These are phyloP conservation scores for Teunomyces stri DNA, from an alignment of 805 yeast genomes.

Conservation along the genomic window DNA sequence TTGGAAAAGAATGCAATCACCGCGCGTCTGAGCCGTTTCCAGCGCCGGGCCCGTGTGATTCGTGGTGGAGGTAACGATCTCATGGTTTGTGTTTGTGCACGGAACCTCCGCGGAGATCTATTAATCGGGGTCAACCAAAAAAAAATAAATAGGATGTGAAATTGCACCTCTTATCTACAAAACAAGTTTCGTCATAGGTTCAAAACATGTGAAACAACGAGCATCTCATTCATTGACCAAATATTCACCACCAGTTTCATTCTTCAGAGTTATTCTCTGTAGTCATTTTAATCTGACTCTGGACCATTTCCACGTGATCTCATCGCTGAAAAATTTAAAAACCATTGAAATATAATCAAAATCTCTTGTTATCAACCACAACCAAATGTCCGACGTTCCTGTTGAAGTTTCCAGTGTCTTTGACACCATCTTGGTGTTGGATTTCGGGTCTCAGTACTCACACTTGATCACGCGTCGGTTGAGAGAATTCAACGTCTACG, in stretches of 20 bases:
- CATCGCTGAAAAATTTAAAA: neutral
- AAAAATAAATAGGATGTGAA: neutral
- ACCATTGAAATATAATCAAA: neutral
- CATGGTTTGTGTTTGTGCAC: conserved; percentile 5
- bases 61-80: conserved; percentile 33
- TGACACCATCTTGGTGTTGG: conserved; percentile 95
- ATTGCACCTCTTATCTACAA: too few relatives aligned
- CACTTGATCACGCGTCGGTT: conserved; percentile 95
- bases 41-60: conserved; percentile 28
- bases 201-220: too few relatives aligned
- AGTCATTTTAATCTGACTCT: too few relatives aligned
- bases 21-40: conserved; percentile 30
- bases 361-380: neutral
- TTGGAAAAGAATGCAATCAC: conserved; percentile 24
- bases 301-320: too few relatives aligned
- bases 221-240: too few relatives aligned
- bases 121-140: neutral
- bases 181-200: too few relatives aligned
- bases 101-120: neutral
- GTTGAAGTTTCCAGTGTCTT: conserved; percentile 80
- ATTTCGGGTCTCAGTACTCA: conserved; percentile 97
- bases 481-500: conserved; percentile 96
- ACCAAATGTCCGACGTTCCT: conserved; percentile 29
- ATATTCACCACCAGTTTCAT: too few relatives aligned
- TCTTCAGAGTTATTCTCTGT: too few relatives aligned